Evolutionary conservation across 2,329 filamentous ascomycete genomes (phyloP).

Genomic region (Metarhizium anisopliae): DNA sequence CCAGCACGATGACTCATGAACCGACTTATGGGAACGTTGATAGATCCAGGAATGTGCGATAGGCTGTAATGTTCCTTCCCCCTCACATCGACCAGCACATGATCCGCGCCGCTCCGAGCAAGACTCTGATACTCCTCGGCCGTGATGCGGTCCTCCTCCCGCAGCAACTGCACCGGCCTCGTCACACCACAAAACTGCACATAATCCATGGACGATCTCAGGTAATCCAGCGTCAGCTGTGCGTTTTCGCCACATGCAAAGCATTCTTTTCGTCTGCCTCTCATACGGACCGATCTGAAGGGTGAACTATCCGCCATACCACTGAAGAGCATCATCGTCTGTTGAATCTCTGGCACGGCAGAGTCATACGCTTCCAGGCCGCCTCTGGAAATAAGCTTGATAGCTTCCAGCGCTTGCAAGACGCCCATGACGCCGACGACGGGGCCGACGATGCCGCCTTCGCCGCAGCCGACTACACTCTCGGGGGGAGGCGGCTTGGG

Average conservation of each 20-base stretch:
- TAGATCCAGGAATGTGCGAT: constrained; percentile 62
- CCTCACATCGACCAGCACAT: constrained; percentile 71
- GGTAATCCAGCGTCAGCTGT: constrained; percentile 48
- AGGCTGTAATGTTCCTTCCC: constrained; percentile 80
- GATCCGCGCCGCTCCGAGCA: constrained; percentile 17
- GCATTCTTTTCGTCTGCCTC: constrained; percentile 60
- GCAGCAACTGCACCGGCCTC: constrained; percentile 45
- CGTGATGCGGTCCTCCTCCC: constrained; percentile 57
- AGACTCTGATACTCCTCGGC: constrained; percentile 46
- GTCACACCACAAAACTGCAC: constrained; percentile 71
- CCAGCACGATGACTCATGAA: constrained; percentile 44
- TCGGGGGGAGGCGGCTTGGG: constrained; percentile 77
- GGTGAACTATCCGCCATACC: constrained; percentile 23
- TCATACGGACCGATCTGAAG: constrained; percentile 71
- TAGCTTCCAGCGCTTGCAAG: constrained; percentile 78
- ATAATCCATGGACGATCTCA: constrained; percentile 67
- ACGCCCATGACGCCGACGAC: constrained; percentile 92
- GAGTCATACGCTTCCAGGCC: constrained; percentile 12
- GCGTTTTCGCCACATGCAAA: constrained; percentile 62
- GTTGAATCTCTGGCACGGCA: constrained; percentile 14
- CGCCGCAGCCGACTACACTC: constrained; percentile 77
- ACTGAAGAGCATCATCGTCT: constrained; percentile 39
- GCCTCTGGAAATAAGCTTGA: constrained; percentile 62
- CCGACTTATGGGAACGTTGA: constrained; percentile 55
- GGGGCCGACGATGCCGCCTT: constrained; percentile 85